Base-by-base conservation (phyloP, 805 yeast genomes). In the Candida yuanshanica region DNA sequence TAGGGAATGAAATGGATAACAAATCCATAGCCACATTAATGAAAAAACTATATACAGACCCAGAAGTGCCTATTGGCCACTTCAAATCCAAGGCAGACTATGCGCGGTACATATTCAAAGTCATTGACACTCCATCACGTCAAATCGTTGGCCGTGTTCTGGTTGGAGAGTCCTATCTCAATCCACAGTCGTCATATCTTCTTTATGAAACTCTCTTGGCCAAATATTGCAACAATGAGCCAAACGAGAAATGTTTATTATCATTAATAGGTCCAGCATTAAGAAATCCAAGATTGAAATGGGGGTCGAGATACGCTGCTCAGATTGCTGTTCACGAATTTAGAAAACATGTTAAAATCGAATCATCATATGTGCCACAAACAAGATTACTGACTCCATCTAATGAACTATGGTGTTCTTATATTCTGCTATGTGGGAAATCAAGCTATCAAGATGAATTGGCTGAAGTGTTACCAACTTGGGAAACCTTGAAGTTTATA, bases 321-420 rank as follows among this genome's bases (percentile, higher is more conserved):
- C 86, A 81, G 49, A 65, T 78, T 20, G 79, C 84, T 0, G 66
- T 79, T 3, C 69, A 65, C 29, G 85, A 81, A 53, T 75, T 81
- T 58, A 69, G 75, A 42, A 46, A 46, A 21, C 56, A 60, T 49
- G 65, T 68, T 1, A 61, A 72, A 32, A 69, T 21, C 17, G 22
- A 23, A 3, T 9, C 59, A n/a, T 49, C 63, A 0, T 45, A 43
- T 20, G 49, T 51, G 2, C 46, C 45, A 10, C 16, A 50, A 5
- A 51, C 50, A 24, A 47, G 42, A 11, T 45, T 51, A 5, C 55
- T 61, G 37, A 27, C 59, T n/a, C 83, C 85, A 0, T 60, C 68
- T 5, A 68, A 69, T 34, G 55, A 56, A 18, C 56, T 81, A 23
- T 72, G 87, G 70, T 64, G 63, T 17, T 51, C 58, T n/a, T 83